A percentile compares a stretch with the other conserved stretches of the same genome.
Evolutionary conservation across 441 rosid species (phyloP).

Genomic region (Adansonia grandidieri): DNA sequence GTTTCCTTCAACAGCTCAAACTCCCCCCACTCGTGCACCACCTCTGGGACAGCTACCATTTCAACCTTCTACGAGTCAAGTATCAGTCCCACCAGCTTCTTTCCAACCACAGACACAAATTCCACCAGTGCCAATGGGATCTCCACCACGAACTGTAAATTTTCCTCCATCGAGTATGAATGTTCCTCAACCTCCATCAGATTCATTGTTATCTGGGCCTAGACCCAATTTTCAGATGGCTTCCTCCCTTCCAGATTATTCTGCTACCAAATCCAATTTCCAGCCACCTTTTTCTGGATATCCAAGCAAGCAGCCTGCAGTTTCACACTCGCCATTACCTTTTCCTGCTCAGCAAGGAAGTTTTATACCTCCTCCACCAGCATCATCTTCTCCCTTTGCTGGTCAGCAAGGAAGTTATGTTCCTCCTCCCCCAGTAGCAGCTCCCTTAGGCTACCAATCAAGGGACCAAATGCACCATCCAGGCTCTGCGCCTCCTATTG

Average conservation of each 20-base stretch:
- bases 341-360: slow-evolving; percentile 61
- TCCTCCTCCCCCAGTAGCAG: slow-evolving; percentile 46
- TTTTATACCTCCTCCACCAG: slow-evolving; percentile 46
- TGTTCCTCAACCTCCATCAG: slow-evolving; percentile 47
- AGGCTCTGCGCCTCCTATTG: slow-evolving; percentile 63
- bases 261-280: slow-evolving; percentile 44
- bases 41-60: slow-evolving; percentile 58
- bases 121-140: slow-evolving; percentile 69
- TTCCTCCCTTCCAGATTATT: slow-evolving; percentile 47
- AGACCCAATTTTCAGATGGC: slow-evolving; percentile 62
- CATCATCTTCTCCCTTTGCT: slow-evolving; percentile 56
- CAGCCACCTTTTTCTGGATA: slow-evolving; percentile 73
- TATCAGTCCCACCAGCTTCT: slow-evolving; percentile 43
- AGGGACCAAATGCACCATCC: slow-evolving; percentile 66
- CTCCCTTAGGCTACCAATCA: slow-evolving; percentile 45
- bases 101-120: slow-evolving; percentile 57
- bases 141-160: slow-evolving; percentile 51
- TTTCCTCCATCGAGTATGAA: slow-evolving; percentile 47
- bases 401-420: slow-evolving; percentile 60
- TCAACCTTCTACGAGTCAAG: slow-evolving; percentile 63
- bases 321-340: slow-evolving; percentile 56
- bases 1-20: slow-evolving; percentile 50
- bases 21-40: slow-evolving; percentile 57
- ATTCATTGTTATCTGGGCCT: slow-evolving; percentile 39
- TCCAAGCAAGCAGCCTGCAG: slow-evolving; percentile 50